A percentile compares a stretch with the other conserved stretches of the same genome.
phyloP scores from a whole-genome alignment of 495 filamentous ascomycete species.

The Penicillium coprophilum region DNA sequence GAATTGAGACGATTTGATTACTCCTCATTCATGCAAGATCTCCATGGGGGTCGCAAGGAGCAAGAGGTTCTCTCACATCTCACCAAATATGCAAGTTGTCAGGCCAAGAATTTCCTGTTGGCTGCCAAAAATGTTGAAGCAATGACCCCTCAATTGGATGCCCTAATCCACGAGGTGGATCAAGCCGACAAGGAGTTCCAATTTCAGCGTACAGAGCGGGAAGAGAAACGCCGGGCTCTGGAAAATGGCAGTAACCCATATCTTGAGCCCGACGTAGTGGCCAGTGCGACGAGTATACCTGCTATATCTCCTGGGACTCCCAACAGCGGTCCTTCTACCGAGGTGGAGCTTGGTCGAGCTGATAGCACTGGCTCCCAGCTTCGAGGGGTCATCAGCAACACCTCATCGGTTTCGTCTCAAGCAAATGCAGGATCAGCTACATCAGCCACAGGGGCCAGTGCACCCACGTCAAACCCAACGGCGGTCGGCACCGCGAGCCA shows the following conservation, averaged over 20 bases:
- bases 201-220: constrained; percentile 85
- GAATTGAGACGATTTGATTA: constrained; percentile 98
- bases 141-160: constrained; percentile 87
- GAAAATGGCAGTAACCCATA: constrained; percentile 87
- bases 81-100: constrained; percentile 90
- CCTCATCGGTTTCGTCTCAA: constrained; percentile 49
- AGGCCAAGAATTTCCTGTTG: constrained; percentile 77
- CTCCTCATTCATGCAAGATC: constrained; percentile 97
- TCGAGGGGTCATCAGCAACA: constrained; percentile 48
- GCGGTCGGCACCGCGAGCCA: constrained; percentile 46
- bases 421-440: constrained; percentile 36
- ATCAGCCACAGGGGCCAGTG: constrained; percentile 30
- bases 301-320: constrained; percentile 28
- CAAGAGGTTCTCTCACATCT: constrained; percentile 95
- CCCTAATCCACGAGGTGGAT: constrained; percentile 82
- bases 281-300: constrained; percentile 24
- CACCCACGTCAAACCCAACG: constrained; percentile 36
- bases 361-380: constrained; percentile 72
- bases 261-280: constrained; percentile 65
- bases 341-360: constrained; percentile 65
- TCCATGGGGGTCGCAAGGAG: constrained; percentile 95
- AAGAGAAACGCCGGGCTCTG: constrained; percentile 83
- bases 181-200: constrained; percentile 95
- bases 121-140: constrained; percentile 85
- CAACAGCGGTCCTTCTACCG: constrained; percentile 48